Conservation (phyloP, 768 basidiomycete species). For the Brasilioporus rufonigricans region DNA sequence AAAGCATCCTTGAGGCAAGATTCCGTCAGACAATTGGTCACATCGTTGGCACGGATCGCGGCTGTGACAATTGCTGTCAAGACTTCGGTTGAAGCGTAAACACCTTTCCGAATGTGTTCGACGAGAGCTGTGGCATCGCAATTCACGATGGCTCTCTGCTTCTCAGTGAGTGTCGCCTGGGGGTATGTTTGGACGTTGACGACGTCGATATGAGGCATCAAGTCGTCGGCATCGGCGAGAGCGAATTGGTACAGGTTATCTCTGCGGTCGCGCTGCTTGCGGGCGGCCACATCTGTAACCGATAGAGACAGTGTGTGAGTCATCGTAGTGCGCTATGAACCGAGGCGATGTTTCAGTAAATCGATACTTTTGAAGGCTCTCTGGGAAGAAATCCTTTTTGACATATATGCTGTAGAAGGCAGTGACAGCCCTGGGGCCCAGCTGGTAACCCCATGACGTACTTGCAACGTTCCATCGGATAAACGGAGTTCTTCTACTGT, state of each 20-base stretch:
- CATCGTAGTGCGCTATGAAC: constrained; percentile 9
- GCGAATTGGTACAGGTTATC: constrained; percentile 12
- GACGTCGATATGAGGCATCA: not conserved
- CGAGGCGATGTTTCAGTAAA: not conserved
- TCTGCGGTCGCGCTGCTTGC: constrained; percentile 27
- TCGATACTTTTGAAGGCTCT: not conserved
- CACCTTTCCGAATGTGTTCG: constrained; percentile 19
- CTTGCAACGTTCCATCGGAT: too few relatives aligned
- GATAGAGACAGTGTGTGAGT: not conserved
- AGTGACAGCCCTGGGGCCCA: too few relatives aligned
- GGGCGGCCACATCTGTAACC: constrained; percentile 11
- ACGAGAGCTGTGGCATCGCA: constrained; percentile 29
- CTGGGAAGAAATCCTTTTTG: not conserved
- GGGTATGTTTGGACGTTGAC: constrained; percentile 28
- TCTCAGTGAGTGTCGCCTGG: constrained; percentile 24
- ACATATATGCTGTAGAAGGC: constrained; percentile 18
- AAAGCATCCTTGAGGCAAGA: constrained; percentile 55
- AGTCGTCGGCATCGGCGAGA: not conserved
- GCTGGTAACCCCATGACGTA: too few relatives aligned
- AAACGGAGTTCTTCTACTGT: too few relatives aligned
- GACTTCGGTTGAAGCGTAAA: constrained; percentile 26
- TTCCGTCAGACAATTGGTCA: constrained; percentile 55
- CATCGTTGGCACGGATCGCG: constrained; percentile 29
- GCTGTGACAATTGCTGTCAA: constrained; percentile 27
- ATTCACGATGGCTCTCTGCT: constrained; percentile 28